Percentiles rank a stretch among this genome's conserved stretches.
Conservation (phyloP, 1,284 basidiomycete genomes). For the Vanrija pseudolonga region DNA sequence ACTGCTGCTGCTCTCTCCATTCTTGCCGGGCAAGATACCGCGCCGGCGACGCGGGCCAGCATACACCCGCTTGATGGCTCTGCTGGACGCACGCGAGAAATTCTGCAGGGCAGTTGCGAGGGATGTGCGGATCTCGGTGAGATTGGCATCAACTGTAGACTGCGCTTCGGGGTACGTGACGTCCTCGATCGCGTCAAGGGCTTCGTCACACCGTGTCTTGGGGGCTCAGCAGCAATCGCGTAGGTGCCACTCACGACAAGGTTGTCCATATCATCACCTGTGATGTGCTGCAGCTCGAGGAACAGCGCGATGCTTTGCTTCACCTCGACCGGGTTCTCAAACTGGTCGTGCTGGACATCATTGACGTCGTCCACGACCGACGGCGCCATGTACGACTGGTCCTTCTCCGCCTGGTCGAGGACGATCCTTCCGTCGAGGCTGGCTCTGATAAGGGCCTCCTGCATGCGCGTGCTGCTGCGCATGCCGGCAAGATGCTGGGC, state of each 20-base stretch:
- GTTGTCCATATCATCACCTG: conserved; percentile 71
- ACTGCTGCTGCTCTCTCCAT: conserved; percentile 18
- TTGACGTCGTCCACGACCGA: conserved; percentile 53
- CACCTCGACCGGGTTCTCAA: conserved; percentile 52
- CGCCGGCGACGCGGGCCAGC: conserved; percentile 48
- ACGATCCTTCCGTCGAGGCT: conserved; percentile 58
- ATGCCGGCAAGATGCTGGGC: conserved; percentile 88
- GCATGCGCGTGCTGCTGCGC: conserved; percentile 73
- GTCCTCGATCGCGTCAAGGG: conserved; percentile 39
- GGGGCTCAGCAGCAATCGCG: background rate
- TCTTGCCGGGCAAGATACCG: conserved; percentile 29
- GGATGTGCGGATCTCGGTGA: conserved; percentile 60
- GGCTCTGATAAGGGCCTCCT: conserved; percentile 70
- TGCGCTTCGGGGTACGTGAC: conserved; percentile 13
- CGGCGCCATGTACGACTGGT: conserved; percentile 11
- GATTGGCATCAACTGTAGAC: conserved; percentile 48
- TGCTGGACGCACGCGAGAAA: conserved; percentile 65
- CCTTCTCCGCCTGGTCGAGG: conserved; percentile 30
- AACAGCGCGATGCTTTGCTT: conserved; percentile 71
- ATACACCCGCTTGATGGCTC: conserved; percentile 73
- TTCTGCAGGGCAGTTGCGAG: conserved; percentile 66
- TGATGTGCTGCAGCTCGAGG: conserved; percentile 73
- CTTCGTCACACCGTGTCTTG: conserved; percentile 39
- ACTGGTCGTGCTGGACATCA: conserved; percentile 12
- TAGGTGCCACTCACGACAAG: conserved; percentile 60